phyloP scores from a whole-genome alignment of 78 protist genomes.

The Dictyostelium brefeldianum region DNA sequence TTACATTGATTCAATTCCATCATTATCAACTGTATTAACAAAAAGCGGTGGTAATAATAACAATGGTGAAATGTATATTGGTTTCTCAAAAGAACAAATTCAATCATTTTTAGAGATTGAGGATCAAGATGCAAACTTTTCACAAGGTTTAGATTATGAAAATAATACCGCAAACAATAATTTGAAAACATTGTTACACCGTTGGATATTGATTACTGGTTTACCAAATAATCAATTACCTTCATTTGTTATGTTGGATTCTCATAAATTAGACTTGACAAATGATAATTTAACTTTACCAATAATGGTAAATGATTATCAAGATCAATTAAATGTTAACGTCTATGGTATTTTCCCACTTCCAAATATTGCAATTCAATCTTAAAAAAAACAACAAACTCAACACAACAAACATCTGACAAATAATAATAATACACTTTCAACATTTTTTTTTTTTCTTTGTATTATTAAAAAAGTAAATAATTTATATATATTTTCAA shows the following conservation, averaged over 20 bases:
- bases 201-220: conserved; percentile 12
- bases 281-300: neutral
- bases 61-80: neutral
- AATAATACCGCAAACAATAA: neutral
- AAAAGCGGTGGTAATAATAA: neutral
- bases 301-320: neutral
- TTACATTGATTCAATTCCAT: conserved; percentile 38
- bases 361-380: conserved; percentile 21
- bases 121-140: conserved; percentile 6
- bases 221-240: conserved; percentile 17
- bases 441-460: too few relatives aligned
- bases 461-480: too few relatives aligned
- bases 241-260: neutral
- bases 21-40: neutral
- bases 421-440: too few relatives aligned
- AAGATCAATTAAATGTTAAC: neutral
- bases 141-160: neutral
- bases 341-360: neutral
- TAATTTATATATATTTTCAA: too few relatives aligned
- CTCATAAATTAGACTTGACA: neutral
- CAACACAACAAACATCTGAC: too few relatives aligned
- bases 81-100: conserved; percentile 16
- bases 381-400: neutral
- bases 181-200: neutral
- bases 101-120: conserved; percentile 14